Percentiles rank a stretch among this genome's conserved stretches.
These are phyloP conservation scores for Amoebophrya sp. DNA, from an alignment of 169 alveolate genomes.

Conservation along the genomic window DNA sequence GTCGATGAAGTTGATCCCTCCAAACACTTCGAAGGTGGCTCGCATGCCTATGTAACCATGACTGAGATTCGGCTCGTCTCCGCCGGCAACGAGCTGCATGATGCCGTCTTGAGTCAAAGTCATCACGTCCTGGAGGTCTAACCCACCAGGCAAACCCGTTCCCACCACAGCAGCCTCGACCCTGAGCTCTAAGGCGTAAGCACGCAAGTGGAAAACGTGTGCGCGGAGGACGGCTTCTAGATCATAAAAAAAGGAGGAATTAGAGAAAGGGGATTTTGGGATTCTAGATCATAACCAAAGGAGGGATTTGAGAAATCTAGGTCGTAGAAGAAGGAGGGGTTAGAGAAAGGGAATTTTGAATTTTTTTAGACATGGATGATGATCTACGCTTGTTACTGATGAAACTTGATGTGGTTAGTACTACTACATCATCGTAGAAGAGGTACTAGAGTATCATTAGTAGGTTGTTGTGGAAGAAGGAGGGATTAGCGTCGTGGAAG, in stretches of 20 bases:
- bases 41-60: background rate
- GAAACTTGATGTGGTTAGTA: too few species aligned
- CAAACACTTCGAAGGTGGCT: background rate
- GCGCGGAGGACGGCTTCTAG: background rate
- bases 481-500: slow-evolving; percentile 5
- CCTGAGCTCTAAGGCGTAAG: background rate
- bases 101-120: background rate
- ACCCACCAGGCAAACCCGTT: background rate
- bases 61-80: background rate
- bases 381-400: too few species aligned
- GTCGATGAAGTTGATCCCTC: background rate
- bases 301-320: too few species aligned
- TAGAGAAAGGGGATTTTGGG: too few species aligned
- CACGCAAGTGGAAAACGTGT: background rate
- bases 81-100: background rate
- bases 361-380: too few species aligned
- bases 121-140: slow-evolving; percentile 24
- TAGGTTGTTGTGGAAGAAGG: too few species aligned
- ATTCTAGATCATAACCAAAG: too few species aligned
- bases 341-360: too few species aligned
- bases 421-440: too few species aligned
- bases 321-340: slow-evolving; percentile 13
- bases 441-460: too few species aligned
- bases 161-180: background rate
- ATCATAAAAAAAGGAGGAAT: background rate